Base-by-base conservation (phyloP, 176 grass and related monocot genomes). In the Ananas comosus region DNA sequence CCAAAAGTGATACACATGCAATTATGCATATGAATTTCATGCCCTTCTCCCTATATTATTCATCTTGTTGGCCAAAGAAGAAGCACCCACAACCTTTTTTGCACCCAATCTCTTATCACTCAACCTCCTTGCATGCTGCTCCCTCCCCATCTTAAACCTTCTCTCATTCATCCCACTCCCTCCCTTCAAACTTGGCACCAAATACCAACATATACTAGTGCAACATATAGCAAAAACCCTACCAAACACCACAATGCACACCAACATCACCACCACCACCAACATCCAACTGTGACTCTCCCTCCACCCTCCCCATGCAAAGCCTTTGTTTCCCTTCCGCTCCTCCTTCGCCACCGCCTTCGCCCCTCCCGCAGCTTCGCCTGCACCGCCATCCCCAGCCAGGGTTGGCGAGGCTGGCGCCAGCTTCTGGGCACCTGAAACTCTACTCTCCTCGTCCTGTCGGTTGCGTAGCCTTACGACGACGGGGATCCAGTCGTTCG, bases 231-330 rank as follows among this genome's bases (percentile, higher is more conserved):
- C 82, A 8, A 83, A 77, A 67, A 66, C 75, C 72, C 64, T 69
- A 3, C 87, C 82, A 12, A 85, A 66, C 42, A 73, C 72, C 72
- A 85, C 82, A 24, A 89, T 70, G 72, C 87, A 89, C 4, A 29
- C 50, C 47, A 89, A 71, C 1, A 64, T 72, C 21, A 89, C 33
- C 68, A 79, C 66, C 28, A 77, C 10, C 48, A 51, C 57, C 59
- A 82, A 42, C 33, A 42, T 7, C 33, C 33, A 42, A 42, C 33
- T 42, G 0, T 42, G 4, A 42, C 33, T 42, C 33, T 42, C 33
- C 33, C 33, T 27, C 51, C 70, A 13, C 10, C 67, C 9, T 12
- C 28, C n/a, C 42, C 13, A 11, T 1, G 17, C 11, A 48, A 5
- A 21, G 17, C 12, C 5, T 9, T 0, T 11, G 7, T 64, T 50